Evolutionary conservation across 176 grass and related monocot species (phyloP), one percentile per base, ranked within the genome.

Genomic region (Eragrostis nindensis): DNA sequence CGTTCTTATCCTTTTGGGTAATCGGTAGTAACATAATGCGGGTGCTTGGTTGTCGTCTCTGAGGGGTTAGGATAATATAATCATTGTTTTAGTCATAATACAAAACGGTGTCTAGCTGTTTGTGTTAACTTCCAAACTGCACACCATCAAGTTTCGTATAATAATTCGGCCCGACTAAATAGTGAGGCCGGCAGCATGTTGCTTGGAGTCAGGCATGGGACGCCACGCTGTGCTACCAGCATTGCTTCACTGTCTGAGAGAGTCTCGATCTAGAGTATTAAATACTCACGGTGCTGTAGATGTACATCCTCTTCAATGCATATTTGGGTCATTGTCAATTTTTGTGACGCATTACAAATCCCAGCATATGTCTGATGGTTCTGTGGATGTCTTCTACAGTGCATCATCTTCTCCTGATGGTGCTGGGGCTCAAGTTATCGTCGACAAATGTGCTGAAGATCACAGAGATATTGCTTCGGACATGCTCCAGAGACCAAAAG

Each of bases 241-340:
- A 49, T 78, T 40, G 43, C 76, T 62, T 79, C 69, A 61, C 75
- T 80, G 53, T 50, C 76, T 14, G 22, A 74, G 46, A 41, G 71
- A 61, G 80, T 54, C 76, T 10, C 24, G 32, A 50, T 40, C 55
- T 54, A 36, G 32, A 36, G 1, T 36, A 55, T 89, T 84, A 64
- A 85, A 70, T 74, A 80, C 53, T 19, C 71, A 22, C 13, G 36
- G 22, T 42, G 24, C 42, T 53, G 17, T 12, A 62, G 74, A 19
- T 44, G 82, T 76, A 70, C 80, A 39, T 77, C 29, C 43, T 27
- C 76, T 80, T 89, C 76, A 26, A 84, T 54, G 63, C 53, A 63
- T 75, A 1, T 68, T 70, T 78, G 62, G 26, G 53, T 68, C 14
- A 24, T 19, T 81, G 52, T 30, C 29, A 78, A 49, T 36, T 59